Conservation (phyloP, 345 rosid genomes). For the Arabis alpina region DNA sequence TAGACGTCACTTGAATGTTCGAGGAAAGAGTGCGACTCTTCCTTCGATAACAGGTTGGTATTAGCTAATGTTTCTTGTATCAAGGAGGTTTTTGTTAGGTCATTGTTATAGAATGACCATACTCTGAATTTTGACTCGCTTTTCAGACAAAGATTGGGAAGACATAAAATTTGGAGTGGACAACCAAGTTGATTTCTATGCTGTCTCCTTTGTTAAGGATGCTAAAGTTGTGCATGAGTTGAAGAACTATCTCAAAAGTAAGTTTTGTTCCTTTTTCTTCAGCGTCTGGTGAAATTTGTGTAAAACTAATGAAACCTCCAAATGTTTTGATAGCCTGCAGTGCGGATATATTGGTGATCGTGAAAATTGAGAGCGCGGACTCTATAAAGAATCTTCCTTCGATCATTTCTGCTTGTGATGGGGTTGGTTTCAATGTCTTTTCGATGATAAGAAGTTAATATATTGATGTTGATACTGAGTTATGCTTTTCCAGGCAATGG, state of each 20-base stretch:
- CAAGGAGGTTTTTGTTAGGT: slow-evolving; percentile 22
- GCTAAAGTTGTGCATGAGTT: slow-evolving; percentile 88
- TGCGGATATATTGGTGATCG: slow-evolving; percentile 82
- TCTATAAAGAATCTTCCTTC: slow-evolving; percentile 92
- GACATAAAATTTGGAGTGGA: slow-evolving; percentile 98
- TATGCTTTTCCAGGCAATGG: slow-evolving; percentile 73
- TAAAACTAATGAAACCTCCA: slow-evolving; percentile 26
- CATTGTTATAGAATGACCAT: slow-evolving; percentile 5
- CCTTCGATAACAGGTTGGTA: slow-evolving; percentile 91
- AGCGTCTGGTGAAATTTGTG: neutral
- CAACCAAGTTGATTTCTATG: slow-evolving; percentile 93
- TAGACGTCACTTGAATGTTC: slow-evolving; percentile 95
- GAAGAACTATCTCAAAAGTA: slow-evolving; percentile 86
- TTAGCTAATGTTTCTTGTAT: slow-evolving; percentile 22
- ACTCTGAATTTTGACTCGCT: slow-evolving; percentile 10
- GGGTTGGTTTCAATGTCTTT: slow-evolving; percentile 61
- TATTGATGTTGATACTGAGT: slow-evolving; percentile 1
- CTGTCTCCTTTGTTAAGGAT: slow-evolving; percentile 97
- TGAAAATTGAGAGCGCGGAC: slow-evolving; percentile 95
- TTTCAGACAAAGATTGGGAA: slow-evolving; percentile 96
- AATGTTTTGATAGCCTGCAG: slow-evolving; percentile 63
- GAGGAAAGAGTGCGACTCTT: slow-evolving; percentile 94
- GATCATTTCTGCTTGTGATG: slow-evolving; percentile 88
- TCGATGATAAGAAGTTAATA: slow-evolving; percentile 6
- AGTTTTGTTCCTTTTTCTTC: neutral